Conservation (phyloP, 2,329 filamentous ascomycete genomes). For the Fusarium buxicola region DNA sequence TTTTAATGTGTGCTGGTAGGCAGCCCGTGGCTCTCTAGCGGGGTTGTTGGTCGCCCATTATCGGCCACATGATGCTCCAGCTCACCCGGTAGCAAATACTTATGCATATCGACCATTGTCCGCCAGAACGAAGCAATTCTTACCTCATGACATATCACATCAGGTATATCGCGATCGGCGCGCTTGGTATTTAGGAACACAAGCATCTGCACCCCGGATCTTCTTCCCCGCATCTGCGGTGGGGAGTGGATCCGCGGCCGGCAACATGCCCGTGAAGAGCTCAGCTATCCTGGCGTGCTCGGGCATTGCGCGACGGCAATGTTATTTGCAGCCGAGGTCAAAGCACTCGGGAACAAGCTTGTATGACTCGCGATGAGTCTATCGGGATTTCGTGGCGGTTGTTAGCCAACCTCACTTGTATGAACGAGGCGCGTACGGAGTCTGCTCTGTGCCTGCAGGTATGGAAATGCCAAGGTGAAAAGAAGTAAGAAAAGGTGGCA, state of each 20-base stretch:
- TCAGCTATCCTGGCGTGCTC: not conserved
- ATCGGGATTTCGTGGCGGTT: not conserved
- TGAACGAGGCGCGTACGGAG: not conserved
- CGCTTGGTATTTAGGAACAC: slow-evolving; percentile 13
- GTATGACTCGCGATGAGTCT: slow-evolving; percentile 4
- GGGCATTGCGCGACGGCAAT: not conserved
- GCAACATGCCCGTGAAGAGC: not conserved
- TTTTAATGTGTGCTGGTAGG: no score
- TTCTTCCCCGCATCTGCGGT: slow-evolving; percentile 40
- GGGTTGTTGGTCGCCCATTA: no score
- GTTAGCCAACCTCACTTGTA: not conserved
- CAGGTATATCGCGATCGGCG: slow-evolving; percentile 3
- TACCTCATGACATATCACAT: slow-evolving; percentile 16
- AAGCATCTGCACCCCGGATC: slow-evolving; percentile 43
- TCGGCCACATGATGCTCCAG: not conserved
- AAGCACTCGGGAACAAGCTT: not conserved
- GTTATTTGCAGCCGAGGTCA: not conserved
- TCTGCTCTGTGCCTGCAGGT: not conserved
- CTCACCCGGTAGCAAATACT: not conserved
- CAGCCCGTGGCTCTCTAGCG: no score
- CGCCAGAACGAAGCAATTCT: not conserved
- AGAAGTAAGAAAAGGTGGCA: slow-evolving; percentile 8
- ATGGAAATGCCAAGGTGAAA: slow-evolving; percentile 8
- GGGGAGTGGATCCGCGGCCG: slow-evolving; percentile 30
- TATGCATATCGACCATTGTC: not conserved